Percentiles rank a stretch among this genome's conserved stretches.
These are phyloP conservation scores for Mycothermus thermophilus DNA, from an alignment of 495 filamentous ascomycete species.

Conservation along the genomic window DNA sequence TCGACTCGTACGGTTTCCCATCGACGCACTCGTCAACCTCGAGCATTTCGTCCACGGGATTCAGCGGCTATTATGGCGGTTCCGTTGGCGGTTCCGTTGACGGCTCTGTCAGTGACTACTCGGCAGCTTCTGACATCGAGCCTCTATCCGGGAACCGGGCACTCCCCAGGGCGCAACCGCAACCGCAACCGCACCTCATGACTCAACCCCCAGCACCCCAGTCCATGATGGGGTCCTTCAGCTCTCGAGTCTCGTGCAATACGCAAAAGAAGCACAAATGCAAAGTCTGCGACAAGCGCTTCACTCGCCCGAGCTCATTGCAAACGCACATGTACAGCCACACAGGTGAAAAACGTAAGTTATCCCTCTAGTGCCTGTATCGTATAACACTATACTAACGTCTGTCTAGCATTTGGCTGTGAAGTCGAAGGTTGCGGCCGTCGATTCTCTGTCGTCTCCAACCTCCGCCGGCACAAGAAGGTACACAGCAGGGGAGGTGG, in stretches of 20 bases:
- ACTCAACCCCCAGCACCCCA: slow-evolving; percentile 70
- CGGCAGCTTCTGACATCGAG: slow-evolving; percentile 72
- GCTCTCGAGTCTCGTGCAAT: slow-evolving; percentile 88
- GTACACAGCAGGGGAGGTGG: slow-evolving; percentile 61
- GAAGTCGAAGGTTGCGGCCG: slow-evolving; percentile 92
- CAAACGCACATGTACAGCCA: slow-evolving; percentile 99
- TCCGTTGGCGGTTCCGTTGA: slow-evolving; percentile 83
- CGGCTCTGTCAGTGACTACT: slow-evolving; percentile 92
- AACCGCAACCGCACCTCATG: slow-evolving; percentile 51
- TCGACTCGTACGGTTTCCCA: slow-evolving; percentile 91
- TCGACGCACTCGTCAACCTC: slow-evolving; percentile 83
- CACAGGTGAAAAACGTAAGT: slow-evolving; percentile 97
- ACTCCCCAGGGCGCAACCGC: slow-evolving; percentile 73
- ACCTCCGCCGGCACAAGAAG: slow-evolving; percentile 87
- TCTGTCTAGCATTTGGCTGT: slow-evolving; percentile 64
- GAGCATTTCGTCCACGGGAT: slow-evolving; percentile 73
- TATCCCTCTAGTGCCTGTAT: not conserved
- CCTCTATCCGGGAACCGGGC: slow-evolving; percentile 64
- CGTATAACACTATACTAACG: slow-evolving; percentile 12
- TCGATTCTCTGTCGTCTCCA: slow-evolving; percentile 96
- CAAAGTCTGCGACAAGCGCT: slow-evolving; percentile 98
- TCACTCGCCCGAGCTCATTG: slow-evolving; percentile 88
- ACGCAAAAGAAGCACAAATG: slow-evolving; percentile 99
- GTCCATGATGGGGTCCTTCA: slow-evolving; percentile 98
- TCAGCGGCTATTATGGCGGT: slow-evolving; percentile 65